Evolutionary conservation across 352 stramenopile genomes (phyloP).

Genomic region (Pythium dissimile): DNA sequence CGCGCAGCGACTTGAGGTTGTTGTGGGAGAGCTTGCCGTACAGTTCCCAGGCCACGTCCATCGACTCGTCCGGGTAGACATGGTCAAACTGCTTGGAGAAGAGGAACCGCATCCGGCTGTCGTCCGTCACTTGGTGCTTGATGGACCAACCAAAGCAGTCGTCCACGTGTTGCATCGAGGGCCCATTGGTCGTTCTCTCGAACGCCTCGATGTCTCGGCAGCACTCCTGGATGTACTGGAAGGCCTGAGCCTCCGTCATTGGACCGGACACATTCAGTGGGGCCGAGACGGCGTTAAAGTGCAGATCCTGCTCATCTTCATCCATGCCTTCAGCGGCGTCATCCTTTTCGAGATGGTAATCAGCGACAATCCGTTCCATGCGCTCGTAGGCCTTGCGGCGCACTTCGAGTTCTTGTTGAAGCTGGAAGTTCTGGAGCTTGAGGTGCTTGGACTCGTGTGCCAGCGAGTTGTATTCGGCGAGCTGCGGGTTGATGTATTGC

Average conservation of each 20-base stretch:
- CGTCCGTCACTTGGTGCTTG: constrained; percentile 26
- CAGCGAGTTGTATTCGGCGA: constrained; percentile 30
- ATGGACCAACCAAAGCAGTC: constrained; percentile 39
- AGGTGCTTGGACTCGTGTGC: constrained; percentile 32
- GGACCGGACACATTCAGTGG: not conserved
- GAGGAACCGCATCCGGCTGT: constrained; percentile 31
- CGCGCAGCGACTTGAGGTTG: constrained; percentile 29
- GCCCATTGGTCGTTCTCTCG: constrained; percentile 11
- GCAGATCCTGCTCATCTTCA: constrained; percentile 17
- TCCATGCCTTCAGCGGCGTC: constrained; percentile 15
- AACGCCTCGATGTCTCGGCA: constrained; percentile 24
- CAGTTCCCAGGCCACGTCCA: constrained; percentile 29
- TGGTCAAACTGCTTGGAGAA: constrained; percentile 34
- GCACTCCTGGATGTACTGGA: constrained; percentile 29
- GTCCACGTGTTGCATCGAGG: constrained; percentile 7
- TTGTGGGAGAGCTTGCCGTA: constrained; percentile 31
- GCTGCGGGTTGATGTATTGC: constrained; percentile 21
- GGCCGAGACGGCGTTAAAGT: constrained; percentile 13
- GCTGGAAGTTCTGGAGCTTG: constrained; percentile 33
- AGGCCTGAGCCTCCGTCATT: constrained; percentile 30
- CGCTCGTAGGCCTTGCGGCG: constrained; percentile 36
- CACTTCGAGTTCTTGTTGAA: constrained; percentile 33
- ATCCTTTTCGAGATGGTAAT: constrained; percentile 38
- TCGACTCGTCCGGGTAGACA: constrained; percentile 21
- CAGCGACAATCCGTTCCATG: constrained; percentile 37